Evolutionary conservation across 768 basidiomycete genomes (phyloP).

Genomic region (Mycena floridula): DNA sequence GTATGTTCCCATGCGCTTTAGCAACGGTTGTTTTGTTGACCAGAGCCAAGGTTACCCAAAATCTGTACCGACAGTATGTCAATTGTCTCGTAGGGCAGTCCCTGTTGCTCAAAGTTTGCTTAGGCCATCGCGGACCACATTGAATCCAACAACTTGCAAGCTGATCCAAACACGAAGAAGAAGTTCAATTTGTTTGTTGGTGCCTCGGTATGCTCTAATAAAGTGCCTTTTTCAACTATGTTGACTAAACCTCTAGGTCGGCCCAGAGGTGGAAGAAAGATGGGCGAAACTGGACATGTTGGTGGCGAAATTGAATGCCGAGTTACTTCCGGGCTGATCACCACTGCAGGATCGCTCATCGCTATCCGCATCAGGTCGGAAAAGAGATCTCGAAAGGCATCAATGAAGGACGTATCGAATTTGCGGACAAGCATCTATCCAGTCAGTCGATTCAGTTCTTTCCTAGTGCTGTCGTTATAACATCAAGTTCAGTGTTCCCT

Average conservation of each 20-base stretch:
- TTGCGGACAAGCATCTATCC: conserved; percentile 43
- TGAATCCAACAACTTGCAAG: conserved; percentile 38
- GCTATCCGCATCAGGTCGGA: conserved; percentile 46
- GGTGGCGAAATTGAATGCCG: conserved; percentile 5
- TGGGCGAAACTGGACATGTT: conserved; percentile 44
- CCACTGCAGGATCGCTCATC: conserved; percentile 27
- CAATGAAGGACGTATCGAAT: conserved; percentile 39
- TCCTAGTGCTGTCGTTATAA: not conserved
- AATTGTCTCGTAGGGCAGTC: not conserved
- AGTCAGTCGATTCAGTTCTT: conserved; percentile 21
- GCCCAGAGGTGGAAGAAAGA: conserved; percentile 43
- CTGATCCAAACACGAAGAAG: conserved; percentile 33
- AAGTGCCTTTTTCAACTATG: too few species aligned
- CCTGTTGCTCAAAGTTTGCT: not conserved
- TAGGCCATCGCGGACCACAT: conserved; percentile 42
- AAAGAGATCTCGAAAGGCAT: conserved; percentile 43
- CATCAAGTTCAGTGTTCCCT: conserved; percentile 34
- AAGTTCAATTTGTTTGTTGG: conserved; percentile 45
- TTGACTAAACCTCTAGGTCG: too few species aligned
- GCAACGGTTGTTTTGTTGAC: too few species aligned
- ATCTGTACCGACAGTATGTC: conserved; percentile 31
- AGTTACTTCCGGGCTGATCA: not conserved
- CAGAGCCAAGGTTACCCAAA: conserved; percentile 49
- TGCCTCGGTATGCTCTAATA: too few species aligned
- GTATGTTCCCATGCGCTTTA: too few species aligned